Conservation (phyloP, 108 stramenopile species). For the Mediolabrus comicus region DNA sequence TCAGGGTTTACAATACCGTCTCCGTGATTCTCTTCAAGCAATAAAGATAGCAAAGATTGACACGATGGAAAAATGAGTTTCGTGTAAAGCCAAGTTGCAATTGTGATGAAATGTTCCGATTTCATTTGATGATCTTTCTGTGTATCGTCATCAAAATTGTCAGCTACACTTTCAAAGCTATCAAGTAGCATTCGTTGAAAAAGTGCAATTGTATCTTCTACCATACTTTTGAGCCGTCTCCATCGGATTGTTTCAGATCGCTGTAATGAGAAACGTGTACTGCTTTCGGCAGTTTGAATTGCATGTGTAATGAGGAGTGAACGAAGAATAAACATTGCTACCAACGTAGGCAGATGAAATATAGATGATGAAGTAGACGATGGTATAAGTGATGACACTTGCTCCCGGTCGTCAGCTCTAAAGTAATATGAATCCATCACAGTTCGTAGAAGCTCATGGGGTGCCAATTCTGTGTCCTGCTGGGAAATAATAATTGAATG, state of each 20-base stretch:
- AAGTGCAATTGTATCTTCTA: constrained; percentile 20
- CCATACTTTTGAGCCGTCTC: constrained; percentile 37
- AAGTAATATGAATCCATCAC: constrained; percentile 33
- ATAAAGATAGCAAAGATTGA: not conserved
- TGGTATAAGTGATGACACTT: not conserved
- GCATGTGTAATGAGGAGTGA: constrained; percentile 16
- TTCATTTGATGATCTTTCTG: not conserved
- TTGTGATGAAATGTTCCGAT: constrained; percentile 2
- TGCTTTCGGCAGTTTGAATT: constrained; percentile 14
- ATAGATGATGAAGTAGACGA: too few relatives aligned
- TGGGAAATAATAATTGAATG: not conserved
- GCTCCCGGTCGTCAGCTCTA: not conserved
- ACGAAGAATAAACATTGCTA: constrained; percentile 31
- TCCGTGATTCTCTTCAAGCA: not conserved
- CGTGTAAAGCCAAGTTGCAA: constrained; percentile 19
- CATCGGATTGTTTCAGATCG: constrained; percentile 12
- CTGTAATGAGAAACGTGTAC: constrained; percentile 3
- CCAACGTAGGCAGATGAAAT: constrained; percentile 8
- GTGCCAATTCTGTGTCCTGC: not conserved
- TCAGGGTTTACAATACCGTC: not conserved
- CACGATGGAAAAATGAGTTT: constrained; percentile 11
- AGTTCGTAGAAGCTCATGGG: constrained; percentile 22
- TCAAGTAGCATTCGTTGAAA: constrained; percentile 27
- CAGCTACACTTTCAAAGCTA: constrained; percentile 2
- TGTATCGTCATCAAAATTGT: not conserved